Conservation (phyloP, 331 rosid genomes). For the Prunus yedoensis region DNA sequence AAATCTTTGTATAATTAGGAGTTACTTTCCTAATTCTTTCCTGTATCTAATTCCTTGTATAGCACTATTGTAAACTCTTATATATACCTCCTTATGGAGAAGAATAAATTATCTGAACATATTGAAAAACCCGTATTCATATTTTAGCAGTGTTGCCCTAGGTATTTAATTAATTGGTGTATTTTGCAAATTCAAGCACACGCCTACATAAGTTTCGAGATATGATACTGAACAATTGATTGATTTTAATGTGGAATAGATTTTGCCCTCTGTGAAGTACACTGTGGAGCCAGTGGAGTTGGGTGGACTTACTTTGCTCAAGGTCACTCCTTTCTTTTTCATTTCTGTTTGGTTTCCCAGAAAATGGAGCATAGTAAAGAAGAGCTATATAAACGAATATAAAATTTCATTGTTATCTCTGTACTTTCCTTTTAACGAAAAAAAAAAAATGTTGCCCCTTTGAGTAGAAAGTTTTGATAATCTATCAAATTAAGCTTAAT, state of each 20-base stretch:
- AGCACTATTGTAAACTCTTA: too few species aligned
- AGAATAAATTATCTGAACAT: too few species aligned
- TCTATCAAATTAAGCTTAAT: not conserved
- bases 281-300: conserved; percentile 59
- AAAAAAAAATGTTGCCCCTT: not conserved
- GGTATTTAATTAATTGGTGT: conserved; percentile 33
- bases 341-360: not conserved
- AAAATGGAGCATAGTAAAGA: not conserved
- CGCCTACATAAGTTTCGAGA: not conserved
- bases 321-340: conserved; percentile 43
- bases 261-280: conserved; percentile 41
- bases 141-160: conserved; percentile 28
- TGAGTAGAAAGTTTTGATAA: not conserved
- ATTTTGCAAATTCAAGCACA: not conserved
- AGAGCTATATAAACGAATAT: not conserved
- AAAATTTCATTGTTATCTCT: not conserved
- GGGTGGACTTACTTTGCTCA: conserved; percentile 71
- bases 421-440: not conserved
- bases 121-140: too few species aligned
- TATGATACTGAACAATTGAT: not conserved
- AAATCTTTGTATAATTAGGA: too few species aligned
- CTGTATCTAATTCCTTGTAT: too few species aligned
- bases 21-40: too few species aligned
- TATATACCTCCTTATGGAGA: too few species aligned
- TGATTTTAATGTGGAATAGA: conserved; percentile 37